These are phyloP conservation scores for Rhizopogon salebrosus DNA, from an alignment of 768 basidiomycete species.

Conservation along the genomic window DNA sequence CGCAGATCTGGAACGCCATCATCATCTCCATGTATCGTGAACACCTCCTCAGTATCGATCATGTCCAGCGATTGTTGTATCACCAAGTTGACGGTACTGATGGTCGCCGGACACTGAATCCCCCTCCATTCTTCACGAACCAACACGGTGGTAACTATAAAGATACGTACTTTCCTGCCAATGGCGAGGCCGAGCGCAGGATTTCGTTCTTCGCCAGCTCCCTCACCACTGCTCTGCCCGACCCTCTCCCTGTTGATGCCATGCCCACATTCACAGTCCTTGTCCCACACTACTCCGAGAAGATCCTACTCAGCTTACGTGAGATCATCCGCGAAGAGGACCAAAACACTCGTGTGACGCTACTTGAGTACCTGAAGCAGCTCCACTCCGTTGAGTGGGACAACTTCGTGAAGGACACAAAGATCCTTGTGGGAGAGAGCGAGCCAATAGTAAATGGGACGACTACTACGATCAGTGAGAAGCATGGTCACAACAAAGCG, in stretches of 20 bases:
- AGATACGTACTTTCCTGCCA: slow-evolving; percentile 86
- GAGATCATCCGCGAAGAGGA: slow-evolving; percentile 99
- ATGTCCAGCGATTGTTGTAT: slow-evolving; percentile 95
- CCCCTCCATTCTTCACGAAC: slow-evolving; percentile 97
- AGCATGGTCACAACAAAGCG: slow-evolving; percentile 50
- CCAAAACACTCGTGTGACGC: slow-evolving; percentile 91
- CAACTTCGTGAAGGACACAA: slow-evolving; percentile 99
- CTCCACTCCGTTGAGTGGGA: slow-evolving; percentile 99
- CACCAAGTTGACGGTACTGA: slow-evolving; percentile 92
- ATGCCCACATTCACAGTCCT: slow-evolving; percentile 99
- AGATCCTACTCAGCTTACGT: slow-evolving; percentile 91
- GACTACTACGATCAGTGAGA: slow-evolving; percentile 56
- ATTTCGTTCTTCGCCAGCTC: slow-evolving; percentile 99
- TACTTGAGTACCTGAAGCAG: slow-evolving; percentile 97
- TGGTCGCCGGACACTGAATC: slow-evolving; percentile 87
- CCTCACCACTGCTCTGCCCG: slow-evolving; percentile 91
- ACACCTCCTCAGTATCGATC: slow-evolving; percentile 94
- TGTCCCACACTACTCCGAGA: slow-evolving; percentile 98
- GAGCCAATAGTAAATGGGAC: slow-evolving; percentile 52
- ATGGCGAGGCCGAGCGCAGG: slow-evolving; percentile 94
- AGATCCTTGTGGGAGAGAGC: slow-evolving; percentile 93
- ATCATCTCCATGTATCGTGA: slow-evolving; percentile 99
- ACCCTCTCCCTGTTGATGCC: slow-evolving; percentile 92
- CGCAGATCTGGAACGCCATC: slow-evolving; percentile 98
- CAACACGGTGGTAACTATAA: slow-evolving; percentile 71